A percentile compares a stretch with the other conserved stretches of the same genome.
These are phyloP conservation scores for Aspergillus sp. DNA, from an alignment of 2,329 filamentous ascomycete species.

Conservation along the genomic window DNA sequence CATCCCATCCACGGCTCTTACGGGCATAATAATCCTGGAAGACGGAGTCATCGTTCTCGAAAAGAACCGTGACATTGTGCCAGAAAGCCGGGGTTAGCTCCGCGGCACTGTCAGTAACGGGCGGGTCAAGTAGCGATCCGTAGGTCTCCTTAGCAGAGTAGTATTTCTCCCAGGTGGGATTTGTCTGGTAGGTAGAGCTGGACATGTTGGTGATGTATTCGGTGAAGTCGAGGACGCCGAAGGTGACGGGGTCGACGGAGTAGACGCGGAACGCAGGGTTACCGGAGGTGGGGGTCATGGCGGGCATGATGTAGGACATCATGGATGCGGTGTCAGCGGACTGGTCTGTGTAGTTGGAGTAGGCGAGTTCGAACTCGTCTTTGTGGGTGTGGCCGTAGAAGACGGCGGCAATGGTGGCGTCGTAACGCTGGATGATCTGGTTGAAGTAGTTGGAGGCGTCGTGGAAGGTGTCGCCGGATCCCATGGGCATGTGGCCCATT, in stretches of 20 bases:
- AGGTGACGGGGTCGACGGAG: slow-evolving; percentile 56
- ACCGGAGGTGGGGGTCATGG: slow-evolving; percentile 56
- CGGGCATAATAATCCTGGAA: slow-evolving; percentile 55
- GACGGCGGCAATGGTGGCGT: slow-evolving; percentile 56
- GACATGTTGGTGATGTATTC: slow-evolving; percentile 56
- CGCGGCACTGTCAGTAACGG: slow-evolving; percentile 45
- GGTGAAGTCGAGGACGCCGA: slow-evolving; percentile 54
- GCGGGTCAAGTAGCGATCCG: slow-evolving; percentile 32
- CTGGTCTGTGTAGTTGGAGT: slow-evolving; percentile 53
- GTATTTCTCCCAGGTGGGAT: slow-evolving; percentile 55
- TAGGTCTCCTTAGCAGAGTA: slow-evolving; percentile 50
- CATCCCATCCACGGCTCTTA: slow-evolving; percentile 52
- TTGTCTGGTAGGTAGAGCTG: slow-evolving; percentile 54
- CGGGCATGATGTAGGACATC: slow-evolving; percentile 55
- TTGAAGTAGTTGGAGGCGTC: slow-evolving; percentile 59
- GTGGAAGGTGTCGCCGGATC: slow-evolving; percentile 42
- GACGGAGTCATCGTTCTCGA: slow-evolving; percentile 47
- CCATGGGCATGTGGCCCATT: slow-evolving; percentile 56
- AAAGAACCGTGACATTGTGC: slow-evolving; percentile 56
- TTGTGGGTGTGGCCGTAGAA: slow-evolving; percentile 61
- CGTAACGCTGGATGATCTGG: slow-evolving; percentile 57
- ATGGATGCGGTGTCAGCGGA: slow-evolving; percentile 47
- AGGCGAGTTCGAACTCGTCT: slow-evolving; percentile 57
- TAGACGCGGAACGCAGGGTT: slow-evolving; percentile 58
- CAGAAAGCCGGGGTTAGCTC: slow-evolving; percentile 62